Percentiles rank a stretch among this genome's conserved stretches.
phyloP scores from a whole-genome alignment of 129 eudicot genomes.

The Apium graveolens region DNA sequence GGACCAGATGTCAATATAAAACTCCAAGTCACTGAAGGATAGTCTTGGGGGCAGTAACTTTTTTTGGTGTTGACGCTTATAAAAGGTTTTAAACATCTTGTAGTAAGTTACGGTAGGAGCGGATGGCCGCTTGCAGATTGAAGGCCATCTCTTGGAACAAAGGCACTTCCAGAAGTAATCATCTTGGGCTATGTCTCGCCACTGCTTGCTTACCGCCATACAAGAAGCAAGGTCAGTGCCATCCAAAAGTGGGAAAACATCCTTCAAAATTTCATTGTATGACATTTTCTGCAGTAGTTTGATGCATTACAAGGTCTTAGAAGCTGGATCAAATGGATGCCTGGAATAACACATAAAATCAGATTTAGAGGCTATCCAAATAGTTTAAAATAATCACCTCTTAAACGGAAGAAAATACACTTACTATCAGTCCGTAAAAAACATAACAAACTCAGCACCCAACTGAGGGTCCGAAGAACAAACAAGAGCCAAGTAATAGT shows the following conservation, averaged over 20 bases:
- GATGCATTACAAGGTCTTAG: conserved; percentile 3
- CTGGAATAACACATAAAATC: conserved; percentile 15
- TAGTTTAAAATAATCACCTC: neutral
- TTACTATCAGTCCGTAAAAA: neutral
- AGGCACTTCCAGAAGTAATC: conserved; percentile 92
- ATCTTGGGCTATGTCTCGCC: conserved; percentile 68
- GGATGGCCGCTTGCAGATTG: conserved; percentile 48
- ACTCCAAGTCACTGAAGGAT: conserved; percentile 66
- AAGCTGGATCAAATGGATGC: conserved; percentile 9
- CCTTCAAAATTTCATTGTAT: conserved; percentile 55
- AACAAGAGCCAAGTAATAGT: neutral
- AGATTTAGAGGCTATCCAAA: neutral
- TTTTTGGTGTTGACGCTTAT: conserved; percentile 45
- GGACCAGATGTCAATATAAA: conserved; percentile 78
- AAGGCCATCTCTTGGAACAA: conserved; percentile 84
- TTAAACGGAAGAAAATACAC: neutral
- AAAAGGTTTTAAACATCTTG: conserved; percentile 48
- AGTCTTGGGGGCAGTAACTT: conserved; percentile 62
- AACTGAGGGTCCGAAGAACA: neutral
- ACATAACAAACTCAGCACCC: neutral
- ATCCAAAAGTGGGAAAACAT: conserved; percentile 72
- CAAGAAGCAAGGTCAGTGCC: conserved; percentile 77
- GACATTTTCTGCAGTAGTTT: conserved; percentile 26
- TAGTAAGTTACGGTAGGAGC: conserved; percentile 50
- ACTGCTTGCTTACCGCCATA: conserved; percentile 67